A percentile compares a stretch with the other conserved stretches of the same genome.
These are phyloP conservation scores for Mangifera indica DNA, from an alignment of 345 rosid species.

Conservation along the genomic window DNA sequence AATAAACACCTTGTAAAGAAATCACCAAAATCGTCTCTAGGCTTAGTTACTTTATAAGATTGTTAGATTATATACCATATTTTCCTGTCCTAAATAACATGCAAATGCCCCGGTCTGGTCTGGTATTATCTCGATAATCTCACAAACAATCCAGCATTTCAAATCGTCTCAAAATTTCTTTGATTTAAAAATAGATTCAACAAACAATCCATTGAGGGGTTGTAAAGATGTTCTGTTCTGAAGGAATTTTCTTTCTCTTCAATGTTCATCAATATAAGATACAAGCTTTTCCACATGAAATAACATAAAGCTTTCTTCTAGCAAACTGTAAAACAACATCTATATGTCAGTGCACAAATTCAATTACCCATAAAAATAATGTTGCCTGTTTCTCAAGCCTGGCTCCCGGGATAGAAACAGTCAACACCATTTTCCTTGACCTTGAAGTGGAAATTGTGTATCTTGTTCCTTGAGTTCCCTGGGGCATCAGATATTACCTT, in stretches of 20 bases:
- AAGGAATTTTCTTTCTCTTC: not conserved
- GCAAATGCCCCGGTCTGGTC: too few species aligned
- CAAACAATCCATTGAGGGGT: not conserved
- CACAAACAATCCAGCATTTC: not conserved
- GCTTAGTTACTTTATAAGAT: too few species aligned
- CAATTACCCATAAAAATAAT: not conserved
- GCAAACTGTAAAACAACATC: not conserved
- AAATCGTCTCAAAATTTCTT: not conserved
- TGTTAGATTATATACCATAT: too few species aligned
- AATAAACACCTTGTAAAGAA: too few species aligned
- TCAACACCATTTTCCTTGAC: slow-evolving; percentile 71
- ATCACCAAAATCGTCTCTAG: too few species aligned
- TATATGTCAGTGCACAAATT: not conserved
- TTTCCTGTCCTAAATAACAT: too few species aligned
- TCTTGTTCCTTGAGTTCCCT: slow-evolving; percentile 45
- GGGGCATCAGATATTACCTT: slow-evolving; percentile 28
- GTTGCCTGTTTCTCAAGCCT: slow-evolving; percentile 22
- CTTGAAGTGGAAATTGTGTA: slow-evolving; percentile 74
- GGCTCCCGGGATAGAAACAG: slow-evolving; percentile 74
- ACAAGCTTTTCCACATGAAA: not conserved
- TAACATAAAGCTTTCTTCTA: not conserved
- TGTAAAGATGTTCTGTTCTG: too few species aligned
- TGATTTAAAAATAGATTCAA: not conserved
- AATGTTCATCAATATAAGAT: not conserved
- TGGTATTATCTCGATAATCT: too few species aligned